Base-by-base conservation (phyloP, 2,329 filamentous ascomycete genomes). In the Ascosphaera acerosa region DNA sequence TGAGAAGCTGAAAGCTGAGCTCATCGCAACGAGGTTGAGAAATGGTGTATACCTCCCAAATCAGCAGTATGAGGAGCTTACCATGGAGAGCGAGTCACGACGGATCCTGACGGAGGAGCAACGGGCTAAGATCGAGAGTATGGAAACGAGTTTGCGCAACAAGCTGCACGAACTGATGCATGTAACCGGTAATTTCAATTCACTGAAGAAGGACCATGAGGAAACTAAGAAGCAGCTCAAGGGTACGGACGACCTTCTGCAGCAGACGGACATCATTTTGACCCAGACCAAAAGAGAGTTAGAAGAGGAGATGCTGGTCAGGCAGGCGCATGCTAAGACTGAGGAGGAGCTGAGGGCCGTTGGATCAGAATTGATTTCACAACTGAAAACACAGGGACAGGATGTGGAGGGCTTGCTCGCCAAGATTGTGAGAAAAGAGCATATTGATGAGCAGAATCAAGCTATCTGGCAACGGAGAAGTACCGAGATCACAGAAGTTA, bases 11-110 rank as follows among this genome's bases (percentile, higher is more conserved):
- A 92, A 90, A 58, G 77, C 75, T 41, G 87, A 97, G 47, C 61
- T 97, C 10, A 89, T 92, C 39, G 76, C 81, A 3, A 91, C 87
- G 4, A 64, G 87, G 15, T 80, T 91, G 47, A 72, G 87, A 22
- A 92, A 94, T 46, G 87, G 87, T 32, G 84, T 97, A 2, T 94
- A 94, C 47, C 61, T 97, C 19, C 76, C 84, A 0, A 76, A 78
- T 34, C 81, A 91, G 35, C 67, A 67, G 10, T 92, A 81, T 44
- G 84, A 94, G 46, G 77, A 90, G 42, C 75, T 97, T 54, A 84
- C 72, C 0, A 76, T 77, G 4, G 73, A 91, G 48, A 92, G 76
- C 51, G 87, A 97, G 51, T 91, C 84, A 2, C 66, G 82, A 32
- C 65, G 80, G 9, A 92, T 94, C 37, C 64, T 94, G 23, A 76